Evolutionary conservation across 352 stramenopile genomes (phyloP), one percentile per base, ranked within the genome.

Genomic region (Pythium dissimile): DNA sequence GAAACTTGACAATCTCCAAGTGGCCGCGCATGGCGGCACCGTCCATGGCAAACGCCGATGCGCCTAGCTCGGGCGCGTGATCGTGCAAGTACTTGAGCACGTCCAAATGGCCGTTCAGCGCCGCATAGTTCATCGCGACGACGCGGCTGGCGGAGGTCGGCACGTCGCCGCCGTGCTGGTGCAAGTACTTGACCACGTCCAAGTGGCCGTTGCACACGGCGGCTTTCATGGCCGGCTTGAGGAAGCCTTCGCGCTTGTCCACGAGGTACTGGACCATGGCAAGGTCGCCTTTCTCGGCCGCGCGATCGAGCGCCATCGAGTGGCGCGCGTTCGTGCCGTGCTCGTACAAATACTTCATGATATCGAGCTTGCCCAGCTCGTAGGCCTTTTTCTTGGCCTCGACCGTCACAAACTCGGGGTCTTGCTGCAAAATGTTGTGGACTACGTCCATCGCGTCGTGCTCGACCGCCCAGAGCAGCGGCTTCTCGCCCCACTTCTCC

Each of bases 311-410:
- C 51, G 71, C 80, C 45, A 74, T 75, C 16, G 77, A 67, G 15
- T 70, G 63, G 1, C 64, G 73, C 27, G 50, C 5, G 43, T 79
- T 73, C 10, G 66, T 56, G 15, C 70, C 63, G 41, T 73, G 63
- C 39, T 89, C 78, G 35, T 89, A 86, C 48, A 89, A 39, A 27
- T 75, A 66, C 44, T 63, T 69, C n/a, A 89, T 67, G 48, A 86
- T 69, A 32, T 82, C 70, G 16, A 42, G 38, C 43, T 79, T 72
- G 16, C 66, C 69, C 0, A 16, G 31, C 16, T 69, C 68, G 60
- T 79, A 85, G 31, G 75, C 77, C 32, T 64, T 42, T 10, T 72
- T 51, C 59, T 88, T 88, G 11, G 72, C 77, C 18, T 84, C 66
- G 5, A 66, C 64, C 12, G 69, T 72, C 20, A 72, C 59, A 24